Evolutionary conservation across 2,329 filamentous ascomycete species (phyloP).

Genomic region (Teratosphaeria nubilosa): DNA sequence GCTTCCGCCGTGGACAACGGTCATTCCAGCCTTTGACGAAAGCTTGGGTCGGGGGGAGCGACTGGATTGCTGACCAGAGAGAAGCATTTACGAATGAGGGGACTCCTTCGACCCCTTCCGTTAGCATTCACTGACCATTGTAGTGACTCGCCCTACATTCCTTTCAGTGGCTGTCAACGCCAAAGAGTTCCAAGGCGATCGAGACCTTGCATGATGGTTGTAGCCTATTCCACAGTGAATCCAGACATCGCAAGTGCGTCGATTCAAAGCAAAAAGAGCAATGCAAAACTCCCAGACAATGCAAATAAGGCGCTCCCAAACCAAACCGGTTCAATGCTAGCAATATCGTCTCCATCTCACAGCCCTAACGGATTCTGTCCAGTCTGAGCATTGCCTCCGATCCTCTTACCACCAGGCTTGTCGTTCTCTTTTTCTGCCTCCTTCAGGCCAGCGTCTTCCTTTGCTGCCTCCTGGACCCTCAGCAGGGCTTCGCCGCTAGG

Average conservation of each 20-base stretch:
- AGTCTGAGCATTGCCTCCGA: slow-evolving; percentile 26
- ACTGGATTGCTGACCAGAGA: too few relatives aligned
- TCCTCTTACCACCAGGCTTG: slow-evolving; percentile 19
- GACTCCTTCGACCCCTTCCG: too few relatives aligned
- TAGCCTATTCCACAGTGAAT: background rate
- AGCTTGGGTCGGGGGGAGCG: too few relatives aligned
- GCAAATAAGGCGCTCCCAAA: background rate
- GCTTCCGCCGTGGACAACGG: too few relatives aligned
- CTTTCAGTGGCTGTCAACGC: too few relatives aligned
- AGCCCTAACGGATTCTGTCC: slow-evolving; percentile 27
- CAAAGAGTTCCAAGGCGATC: too few relatives aligned
- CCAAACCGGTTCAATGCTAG: background rate
- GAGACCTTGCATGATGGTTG: too few relatives aligned
- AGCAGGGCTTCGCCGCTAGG: slow-evolving; percentile 21
- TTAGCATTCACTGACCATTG: too few relatives aligned
- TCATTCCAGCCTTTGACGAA: too few relatives aligned
- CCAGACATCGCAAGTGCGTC: background rate
- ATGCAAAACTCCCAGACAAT: background rate
- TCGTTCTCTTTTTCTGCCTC: slow-evolving; percentile 15
- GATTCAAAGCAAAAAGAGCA: background rate
- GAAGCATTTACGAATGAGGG: too few relatives aligned
- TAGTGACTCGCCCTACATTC: too few relatives aligned
- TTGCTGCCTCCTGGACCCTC: slow-evolving; percentile 14
- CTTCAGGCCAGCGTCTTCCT: slow-evolving; percentile 15
- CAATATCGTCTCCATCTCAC: slow-evolving; percentile 7